These are phyloP conservation scores for Penicillium turbatum DNA, from an alignment of 495 filamentous ascomycete genomes.

Conservation along the genomic window DNA sequence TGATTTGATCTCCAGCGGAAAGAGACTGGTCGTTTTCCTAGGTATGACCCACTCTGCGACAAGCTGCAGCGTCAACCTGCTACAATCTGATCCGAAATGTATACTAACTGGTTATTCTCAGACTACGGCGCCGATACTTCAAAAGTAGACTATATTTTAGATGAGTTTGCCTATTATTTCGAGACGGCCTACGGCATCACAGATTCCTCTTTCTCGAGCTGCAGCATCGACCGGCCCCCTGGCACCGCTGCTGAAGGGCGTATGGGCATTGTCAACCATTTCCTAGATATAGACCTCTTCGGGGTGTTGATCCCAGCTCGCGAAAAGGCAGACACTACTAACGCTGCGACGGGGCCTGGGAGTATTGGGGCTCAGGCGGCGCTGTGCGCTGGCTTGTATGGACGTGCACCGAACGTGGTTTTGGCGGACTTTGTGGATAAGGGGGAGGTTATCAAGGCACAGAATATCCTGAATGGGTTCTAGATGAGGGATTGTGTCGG, in stretches of 20 bases:
- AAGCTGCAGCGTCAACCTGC: too few species aligned
- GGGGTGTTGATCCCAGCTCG: constrained; percentile 56
- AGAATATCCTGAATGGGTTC: constrained; percentile 57
- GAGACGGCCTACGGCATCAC: constrained; percentile 65
- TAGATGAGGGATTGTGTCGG: constrained; percentile 6
- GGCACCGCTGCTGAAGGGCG: constrained; percentile 43
- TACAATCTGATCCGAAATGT: too few species aligned
- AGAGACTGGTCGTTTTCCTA: constrained; percentile 61
- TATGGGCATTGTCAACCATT: constrained; percentile 53
- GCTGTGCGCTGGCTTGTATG: constrained; percentile 52
- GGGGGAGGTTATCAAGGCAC: constrained; percentile 54
- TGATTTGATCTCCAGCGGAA: constrained; percentile 55
- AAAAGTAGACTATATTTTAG: constrained; percentile 57
- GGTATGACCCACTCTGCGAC: constrained; percentile 21
- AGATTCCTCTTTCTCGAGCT: constrained; percentile 45
- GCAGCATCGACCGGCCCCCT: constrained; percentile 59
- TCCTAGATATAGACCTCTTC: constrained; percentile 39
- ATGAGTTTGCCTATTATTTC: constrained; percentile 68
- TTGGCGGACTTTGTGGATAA: constrained; percentile 66
- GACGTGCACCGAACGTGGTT: constrained; percentile 52
- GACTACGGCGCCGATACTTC: constrained; percentile 47
- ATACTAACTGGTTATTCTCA: constrained; percentile 3
- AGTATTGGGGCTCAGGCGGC: constrained; percentile 56
- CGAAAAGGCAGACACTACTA: constrained; percentile 50
- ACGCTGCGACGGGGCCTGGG: constrained; percentile 47